Conservation (phyloP, 495 filamentous ascomycete genomes). For the Daldinia caldariorum region DNA sequence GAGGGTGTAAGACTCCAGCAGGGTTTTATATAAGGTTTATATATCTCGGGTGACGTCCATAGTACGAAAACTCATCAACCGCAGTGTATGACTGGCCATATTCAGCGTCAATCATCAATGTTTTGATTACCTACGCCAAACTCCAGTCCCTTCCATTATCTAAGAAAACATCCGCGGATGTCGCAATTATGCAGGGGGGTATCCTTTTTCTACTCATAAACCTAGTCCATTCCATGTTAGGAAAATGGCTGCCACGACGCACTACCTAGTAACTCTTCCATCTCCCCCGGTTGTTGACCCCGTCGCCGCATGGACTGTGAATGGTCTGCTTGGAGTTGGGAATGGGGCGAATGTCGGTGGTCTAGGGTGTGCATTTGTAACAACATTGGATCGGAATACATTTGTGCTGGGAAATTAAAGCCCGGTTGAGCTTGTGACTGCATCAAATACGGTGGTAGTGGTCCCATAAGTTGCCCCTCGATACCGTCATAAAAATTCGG, state of each 20-base stretch:
- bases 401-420: constrained; percentile 50
- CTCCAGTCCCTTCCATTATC: constrained; percentile 31
- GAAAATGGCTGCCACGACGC: constrained; percentile 50
- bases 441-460: constrained; percentile 58
- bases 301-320: constrained; percentile 34
- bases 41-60: constrained; percentile 25
- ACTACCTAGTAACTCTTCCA: constrained; percentile 54
- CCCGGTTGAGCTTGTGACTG: constrained; percentile 50
- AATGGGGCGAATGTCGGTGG: constrained; percentile 40
- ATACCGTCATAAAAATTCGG: constrained; percentile 57
- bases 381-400: constrained; percentile 52
- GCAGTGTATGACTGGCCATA: constrained; percentile 17
- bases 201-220: constrained; percentile 46
- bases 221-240: constrained; percentile 45
- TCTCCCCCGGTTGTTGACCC: constrained; percentile 49
- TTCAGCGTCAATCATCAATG: constrained; percentile 19
- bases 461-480: constrained; percentile 59
- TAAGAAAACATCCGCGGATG: constrained; percentile 32
- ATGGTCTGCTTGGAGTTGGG: constrained; percentile 43
- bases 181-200: constrained; percentile 45
- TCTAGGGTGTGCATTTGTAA: constrained; percentile 40
- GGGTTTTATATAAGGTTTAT: constrained; percentile 12
- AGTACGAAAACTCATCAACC: constrained; percentile 22
- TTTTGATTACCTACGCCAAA: constrained; percentile 33
- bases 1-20: constrained; percentile 4